Conservation (phyloP, 345 rosid genomes). For the Gossypium anomalum region DNA sequence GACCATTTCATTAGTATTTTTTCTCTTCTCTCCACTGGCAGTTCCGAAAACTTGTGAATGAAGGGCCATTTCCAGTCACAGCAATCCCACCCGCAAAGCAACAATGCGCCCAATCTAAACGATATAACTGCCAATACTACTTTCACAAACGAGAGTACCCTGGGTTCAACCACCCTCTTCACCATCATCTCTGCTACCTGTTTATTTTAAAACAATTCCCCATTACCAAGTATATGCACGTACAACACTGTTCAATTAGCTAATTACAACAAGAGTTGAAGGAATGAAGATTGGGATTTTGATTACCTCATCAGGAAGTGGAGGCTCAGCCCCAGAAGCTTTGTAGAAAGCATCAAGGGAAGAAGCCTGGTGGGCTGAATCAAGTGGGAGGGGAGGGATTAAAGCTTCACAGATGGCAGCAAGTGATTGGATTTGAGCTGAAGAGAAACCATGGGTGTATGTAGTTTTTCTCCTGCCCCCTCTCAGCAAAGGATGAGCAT, state of each 20-base stretch:
- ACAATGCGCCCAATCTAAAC: conserved; percentile 58
- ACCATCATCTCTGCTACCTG: conserved; percentile 71
- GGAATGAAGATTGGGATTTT: not conserved
- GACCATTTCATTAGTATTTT: conserved; percentile 57
- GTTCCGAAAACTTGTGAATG: conserved; percentile 56
- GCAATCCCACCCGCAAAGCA: conserved; percentile 63
- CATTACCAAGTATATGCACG: too few species aligned
- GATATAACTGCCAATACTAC: conserved; percentile 45
- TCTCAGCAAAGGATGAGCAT: conserved; percentile 51
- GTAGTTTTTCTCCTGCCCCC: conserved; percentile 28
- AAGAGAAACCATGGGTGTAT: conserved; percentile 65
- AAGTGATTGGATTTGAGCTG: conserved; percentile 54
- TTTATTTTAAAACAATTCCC: not conserved
- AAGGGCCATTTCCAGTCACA: conserved; percentile 62
- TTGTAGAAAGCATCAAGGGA: conserved; percentile 33
- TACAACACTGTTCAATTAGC: not conserved
- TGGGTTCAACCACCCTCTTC: conserved; percentile 34
- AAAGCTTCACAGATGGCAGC: conserved; percentile 55
- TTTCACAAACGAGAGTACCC: conserved; percentile 36
- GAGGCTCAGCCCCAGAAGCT: conserved; percentile 54
- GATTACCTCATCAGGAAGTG: conserved; percentile 61
- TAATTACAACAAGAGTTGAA: not conserved
- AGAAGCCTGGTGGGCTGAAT: conserved; percentile 31
- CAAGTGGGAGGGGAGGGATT: conserved; percentile 49
- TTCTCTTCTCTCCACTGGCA: conserved; percentile 58